phyloP scores from a whole-genome alignment of 2,329 filamentous ascomycete genomes.

The Claviceps fusiformis region DNA sequence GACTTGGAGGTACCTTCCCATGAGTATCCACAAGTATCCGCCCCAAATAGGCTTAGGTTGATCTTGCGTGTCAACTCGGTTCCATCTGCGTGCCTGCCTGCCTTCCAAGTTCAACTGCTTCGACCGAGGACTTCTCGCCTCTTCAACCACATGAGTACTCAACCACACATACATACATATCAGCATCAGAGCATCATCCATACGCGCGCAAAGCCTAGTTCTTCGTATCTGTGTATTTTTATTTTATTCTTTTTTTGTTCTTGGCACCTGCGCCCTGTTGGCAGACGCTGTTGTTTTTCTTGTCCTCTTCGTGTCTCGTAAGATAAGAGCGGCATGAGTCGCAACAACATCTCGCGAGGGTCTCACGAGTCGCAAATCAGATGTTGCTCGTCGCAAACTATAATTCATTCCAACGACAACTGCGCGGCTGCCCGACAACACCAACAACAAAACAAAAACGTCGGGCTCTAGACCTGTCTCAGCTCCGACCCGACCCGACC shows the following conservation, averaged over 20 bases:
- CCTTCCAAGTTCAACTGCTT: not conserved
- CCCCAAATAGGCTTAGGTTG: not conserved
- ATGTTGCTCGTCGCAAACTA: not conserved
- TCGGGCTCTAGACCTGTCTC: not conserved
- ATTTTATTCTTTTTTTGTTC: too few species aligned
- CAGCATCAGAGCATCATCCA: not conserved
- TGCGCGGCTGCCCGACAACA: not conserved
- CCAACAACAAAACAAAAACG: not conserved
- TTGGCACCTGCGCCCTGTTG: not conserved
- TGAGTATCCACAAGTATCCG: not conserved
- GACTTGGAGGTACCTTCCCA: not conserved
- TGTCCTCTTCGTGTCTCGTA: not conserved
- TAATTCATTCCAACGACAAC: not conserved
- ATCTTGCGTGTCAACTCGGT: not conserved
- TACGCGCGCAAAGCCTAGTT: not conserved
- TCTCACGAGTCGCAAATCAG: not conserved
- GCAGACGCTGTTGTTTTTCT: not conserved
- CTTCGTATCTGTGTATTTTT: too few species aligned
- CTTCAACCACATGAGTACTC: not conserved
- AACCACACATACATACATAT: not conserved
- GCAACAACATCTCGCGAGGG: not conserved
- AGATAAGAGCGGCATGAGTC: not conserved
- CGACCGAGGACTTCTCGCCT: not conserved
- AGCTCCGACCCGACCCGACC: not conserved
- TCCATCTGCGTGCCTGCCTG: not conserved